Base-by-base conservation (phyloP, 2,329 filamentous ascomycete genomes). In the Neopestalotiopsis clavispora region DNA sequence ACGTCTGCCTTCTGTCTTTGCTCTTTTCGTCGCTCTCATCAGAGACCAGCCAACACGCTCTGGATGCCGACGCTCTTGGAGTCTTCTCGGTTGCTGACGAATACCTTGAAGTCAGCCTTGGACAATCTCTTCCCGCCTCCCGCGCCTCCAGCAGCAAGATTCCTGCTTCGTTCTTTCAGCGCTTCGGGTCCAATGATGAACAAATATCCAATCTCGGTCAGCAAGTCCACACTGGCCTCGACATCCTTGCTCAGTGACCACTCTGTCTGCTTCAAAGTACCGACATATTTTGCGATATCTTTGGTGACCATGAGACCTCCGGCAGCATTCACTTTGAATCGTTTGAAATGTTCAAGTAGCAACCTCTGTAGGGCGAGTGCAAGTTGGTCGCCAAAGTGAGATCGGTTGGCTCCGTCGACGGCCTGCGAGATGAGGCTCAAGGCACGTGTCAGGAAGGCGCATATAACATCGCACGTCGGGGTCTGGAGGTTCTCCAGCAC, bases 291-390 rank as follows among this genome's bases (percentile, higher is more conserved):
- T 45, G 94, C 94, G 79, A 98, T 95, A 78, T 99, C 96, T 82
- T 98, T 97, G 45, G 92, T 95, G 32, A 98, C 94, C 89, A 98
- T 96, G 61, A 99, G 88, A 2, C 94, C 96, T 70, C 96, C 96
- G 0, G 95, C 95, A 56, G 95, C 94, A 74, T 94, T 97, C 73
- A 99, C 94, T 70, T 92, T 90, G 83, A 97, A 99, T 76, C 94
- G 94, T 77, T 97, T 96, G 82, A 98, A 94, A 81, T 99, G 96
- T 71, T 96, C 93, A 71, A 99, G 90, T 4, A 99, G 87, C 10
- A 97, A 87, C 64, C 87, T 84, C 73, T 95, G 91, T 45, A 97
- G 86, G 10, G 92, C 91, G 14, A 95, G 84, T 1, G 94, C 95
- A 28, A 98, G 88, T 81, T 98, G 95, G 69, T 91, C 91, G 67